phyloP scores from a whole-genome alignment of 768 basidiomycete genomes.

The Tulasnella sp. region DNA sequence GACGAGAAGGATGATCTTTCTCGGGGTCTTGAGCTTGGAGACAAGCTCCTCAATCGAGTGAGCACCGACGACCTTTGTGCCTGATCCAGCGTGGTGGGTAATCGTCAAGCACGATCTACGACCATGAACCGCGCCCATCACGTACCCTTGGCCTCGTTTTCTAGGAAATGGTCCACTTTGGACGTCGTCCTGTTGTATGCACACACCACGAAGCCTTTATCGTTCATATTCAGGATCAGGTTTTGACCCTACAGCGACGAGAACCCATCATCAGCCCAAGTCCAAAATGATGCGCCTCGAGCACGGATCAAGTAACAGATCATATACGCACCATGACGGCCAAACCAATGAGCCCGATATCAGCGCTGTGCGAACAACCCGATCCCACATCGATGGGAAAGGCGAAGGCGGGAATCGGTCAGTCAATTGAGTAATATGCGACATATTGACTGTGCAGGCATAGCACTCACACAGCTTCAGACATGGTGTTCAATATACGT shows the following conservation, averaged over 20 bases:
- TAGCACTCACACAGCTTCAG: conserved; percentile 1
- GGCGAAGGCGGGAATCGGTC: not conserved
- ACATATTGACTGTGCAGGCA: not conserved
- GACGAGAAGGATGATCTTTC: conserved; percentile 97
- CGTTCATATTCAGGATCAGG: conserved; percentile 96
- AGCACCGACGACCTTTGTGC: conserved; percentile 90
- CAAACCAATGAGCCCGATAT: conserved; percentile 96
- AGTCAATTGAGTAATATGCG: not conserved
- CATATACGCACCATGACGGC: conserved; percentile 78
- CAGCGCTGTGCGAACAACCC: conserved; percentile 47
- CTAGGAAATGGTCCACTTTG: conserved; percentile 93
- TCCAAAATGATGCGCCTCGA: not conserved
- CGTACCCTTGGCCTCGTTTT: conserved; percentile 93
- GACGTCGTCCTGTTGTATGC: conserved; percentile 94
- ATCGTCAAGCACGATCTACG: not conserved
- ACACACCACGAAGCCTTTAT: conserved; percentile 96
- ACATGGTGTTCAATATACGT: conserved; percentile 1
- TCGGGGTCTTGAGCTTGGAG: conserved; percentile 84
- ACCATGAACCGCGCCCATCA: conserved; percentile 16
- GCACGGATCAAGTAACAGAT: not conserved
- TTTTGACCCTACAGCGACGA: conserved; percentile 67
- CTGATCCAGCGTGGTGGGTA: conserved; percentile 31
- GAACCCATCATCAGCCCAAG: not conserved
- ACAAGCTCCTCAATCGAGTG: conserved; percentile 86
- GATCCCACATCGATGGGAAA: not conserved